These are phyloP conservation scores for Beauveria sp. DNA, from an alignment of 2,329 filamentous ascomycete species.

Conservation along the genomic window DNA sequence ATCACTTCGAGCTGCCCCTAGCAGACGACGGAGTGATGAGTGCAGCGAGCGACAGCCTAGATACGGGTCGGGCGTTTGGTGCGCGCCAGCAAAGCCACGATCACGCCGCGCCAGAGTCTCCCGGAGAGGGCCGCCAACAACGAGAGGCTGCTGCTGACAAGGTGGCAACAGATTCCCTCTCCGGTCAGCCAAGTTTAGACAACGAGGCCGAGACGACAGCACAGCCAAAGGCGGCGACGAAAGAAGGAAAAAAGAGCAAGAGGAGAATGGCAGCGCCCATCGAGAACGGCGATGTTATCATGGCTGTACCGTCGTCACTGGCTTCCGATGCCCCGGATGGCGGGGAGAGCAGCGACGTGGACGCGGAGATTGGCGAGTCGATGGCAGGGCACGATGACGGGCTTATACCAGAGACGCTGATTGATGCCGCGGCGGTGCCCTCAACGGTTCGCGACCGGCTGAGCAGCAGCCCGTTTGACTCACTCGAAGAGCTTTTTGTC, in stretches of 20 bases:
- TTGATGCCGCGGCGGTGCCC: slow-evolving; percentile 7
- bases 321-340: slow-evolving; percentile 19
- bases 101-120: background rate
- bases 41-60: slow-evolving; percentile 18
- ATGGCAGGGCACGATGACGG: slow-evolving; percentile 4
- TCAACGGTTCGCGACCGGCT: no score
- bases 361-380: slow-evolving; percentile 19
- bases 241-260: background rate
- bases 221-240: background rate
- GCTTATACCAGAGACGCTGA: slow-evolving; percentile 17
- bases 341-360: slow-evolving; percentile 21
- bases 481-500: slow-evolving; percentile 33
- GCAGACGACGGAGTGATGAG: slow-evolving; percentile 18
- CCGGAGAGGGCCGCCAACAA: slow-evolving; percentile 4
- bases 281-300: slow-evolving; percentile 2
- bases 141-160: slow-evolving; percentile 14
- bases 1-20: slow-evolving; percentile 16
- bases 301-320: background rate
- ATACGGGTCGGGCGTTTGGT: slow-evolving; percentile 8
- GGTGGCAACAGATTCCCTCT: slow-evolving; percentile 11
- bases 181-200: slow-evolving; percentile 1
- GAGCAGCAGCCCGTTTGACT: slow-evolving; percentile 28
- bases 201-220: background rate
- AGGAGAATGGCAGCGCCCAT: background rate
- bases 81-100: background rate